These are phyloP conservation scores for Neofusicoccum laricinum DNA, from an alignment of 2,329 filamentous ascomycete genomes.

Conservation along the genomic window DNA sequence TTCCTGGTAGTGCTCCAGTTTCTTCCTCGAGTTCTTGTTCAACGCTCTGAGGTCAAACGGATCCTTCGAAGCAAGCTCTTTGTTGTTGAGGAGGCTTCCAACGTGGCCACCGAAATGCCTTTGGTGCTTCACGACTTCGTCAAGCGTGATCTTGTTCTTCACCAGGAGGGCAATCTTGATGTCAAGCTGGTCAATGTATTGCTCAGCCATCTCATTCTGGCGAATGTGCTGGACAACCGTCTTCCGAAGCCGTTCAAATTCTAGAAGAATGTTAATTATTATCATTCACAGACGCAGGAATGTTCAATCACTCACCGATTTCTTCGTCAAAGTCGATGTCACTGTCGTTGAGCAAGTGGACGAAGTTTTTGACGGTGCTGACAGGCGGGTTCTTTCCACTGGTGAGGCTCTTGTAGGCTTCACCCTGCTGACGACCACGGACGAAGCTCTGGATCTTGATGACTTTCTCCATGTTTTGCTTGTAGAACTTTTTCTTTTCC, in stretches of 20 bases:
- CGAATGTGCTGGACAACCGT: conserved; percentile 96
- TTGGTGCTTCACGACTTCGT: conserved; percentile 96
- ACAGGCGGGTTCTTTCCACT: conserved; percentile 96
- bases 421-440: conserved; percentile 88
- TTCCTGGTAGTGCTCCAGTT: conserved; percentile 95
- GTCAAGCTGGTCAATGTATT: conserved; percentile 97
- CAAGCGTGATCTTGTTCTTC: conserved; percentile 98
- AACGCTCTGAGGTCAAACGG: conserved; percentile 95
- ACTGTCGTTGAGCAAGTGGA: conserved; percentile 95
- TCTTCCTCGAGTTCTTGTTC: conserved; percentile 93
- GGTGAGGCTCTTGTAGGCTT: conserved; percentile 96
- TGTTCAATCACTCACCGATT: conserved; percentile 48
- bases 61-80: conserved; percentile 82
- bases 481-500: conserved; percentile 85
- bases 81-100: conserved; percentile 79
- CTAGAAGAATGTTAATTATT: conserved; percentile 35
- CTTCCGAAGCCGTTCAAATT: conserved; percentile 92
- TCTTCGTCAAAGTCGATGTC: conserved; percentile 99
- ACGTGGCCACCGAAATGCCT: conserved; percentile 92
- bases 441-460: conserved; percentile 98
- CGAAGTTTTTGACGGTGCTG: conserved; percentile 95
- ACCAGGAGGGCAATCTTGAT: conserved; percentile 98
- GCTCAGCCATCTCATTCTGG: conserved; percentile 94
- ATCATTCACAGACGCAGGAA: background rate
- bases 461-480: conserved; percentile 97